A percentile compares a stretch with the other conserved stretches of the same genome.
phyloP scores from a whole-genome alignment of 352 stramenopile species.

The Phytophthora litchii region DNA sequence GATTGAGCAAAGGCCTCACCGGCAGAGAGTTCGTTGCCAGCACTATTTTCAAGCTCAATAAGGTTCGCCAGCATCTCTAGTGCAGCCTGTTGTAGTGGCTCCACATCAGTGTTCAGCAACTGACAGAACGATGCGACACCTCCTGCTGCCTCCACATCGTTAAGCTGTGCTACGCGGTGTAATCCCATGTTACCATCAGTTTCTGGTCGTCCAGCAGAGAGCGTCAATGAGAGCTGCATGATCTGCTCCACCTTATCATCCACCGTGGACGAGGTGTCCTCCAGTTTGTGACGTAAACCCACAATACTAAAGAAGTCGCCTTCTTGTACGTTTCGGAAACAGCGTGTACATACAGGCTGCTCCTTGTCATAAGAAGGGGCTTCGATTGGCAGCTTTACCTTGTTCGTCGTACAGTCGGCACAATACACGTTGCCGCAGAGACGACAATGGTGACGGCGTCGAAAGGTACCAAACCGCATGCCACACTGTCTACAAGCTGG shows the following conservation, averaged over 20 bases:
- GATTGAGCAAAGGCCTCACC: slow-evolving; percentile 75
- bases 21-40: slow-evolving; percentile 63
- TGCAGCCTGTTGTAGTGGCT: slow-evolving; percentile 57
- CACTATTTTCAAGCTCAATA: slow-evolving; percentile 75
- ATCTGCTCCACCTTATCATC: slow-evolving; percentile 78
- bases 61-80: slow-evolving; percentile 83
- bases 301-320: slow-evolving; percentile 82
- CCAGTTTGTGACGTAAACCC: slow-evolving; percentile 59
- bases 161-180: slow-evolving; percentile 80
- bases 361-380: slow-evolving; percentile 68
- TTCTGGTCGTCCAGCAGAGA: slow-evolving; percentile 68
- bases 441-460: slow-evolving; percentile 76
- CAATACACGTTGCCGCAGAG: slow-evolving; percentile 82
- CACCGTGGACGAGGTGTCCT: slow-evolving; percentile 43
- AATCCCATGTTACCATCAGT: slow-evolving; percentile 67
- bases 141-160: slow-evolving; percentile 84
- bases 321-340: slow-evolving; percentile 70
- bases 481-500: slow-evolving; percentile 64
- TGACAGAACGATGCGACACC: slow-evolving; percentile 77
- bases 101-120: slow-evolving; percentile 56
- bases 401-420: slow-evolving; percentile 75
- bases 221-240: slow-evolving; percentile 57
- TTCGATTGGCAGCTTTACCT: slow-evolving; percentile 67
- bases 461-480: slow-evolving; percentile 77
- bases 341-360: slow-evolving; percentile 75